These are phyloP conservation scores for Penicillium bovifimosum DNA, from an alignment of 495 filamentous ascomycete genomes.

Conservation along the genomic window DNA sequence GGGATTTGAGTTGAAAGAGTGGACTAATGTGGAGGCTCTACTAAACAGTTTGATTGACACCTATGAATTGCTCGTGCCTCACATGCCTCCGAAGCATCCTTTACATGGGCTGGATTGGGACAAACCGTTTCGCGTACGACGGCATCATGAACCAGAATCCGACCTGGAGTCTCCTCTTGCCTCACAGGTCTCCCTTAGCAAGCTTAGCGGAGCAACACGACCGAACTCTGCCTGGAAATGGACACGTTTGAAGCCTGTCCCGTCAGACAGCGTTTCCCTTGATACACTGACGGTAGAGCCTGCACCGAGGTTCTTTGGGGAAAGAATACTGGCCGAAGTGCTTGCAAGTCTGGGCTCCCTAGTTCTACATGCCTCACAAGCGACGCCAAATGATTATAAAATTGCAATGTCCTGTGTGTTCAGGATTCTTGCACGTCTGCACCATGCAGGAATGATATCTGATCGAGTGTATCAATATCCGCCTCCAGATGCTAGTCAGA, in stretches of 20 bases:
- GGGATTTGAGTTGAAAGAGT: slow-evolving; percentile 39
- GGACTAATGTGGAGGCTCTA: slow-evolving; percentile 38
- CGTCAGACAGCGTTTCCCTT: slow-evolving; percentile 9
- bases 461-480: slow-evolving; percentile 51
- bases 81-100: slow-evolving; percentile 14
- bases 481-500: slow-evolving; percentile 26
- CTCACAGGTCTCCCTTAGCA: slow-evolving; percentile 24
- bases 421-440: slow-evolving; percentile 54
- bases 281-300: slow-evolving; percentile 25
- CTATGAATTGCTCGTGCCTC: slow-evolving; percentile 17
- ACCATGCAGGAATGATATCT: slow-evolving; percentile 53
- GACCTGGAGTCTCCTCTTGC: background rate
- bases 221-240: background rate
- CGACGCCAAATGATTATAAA: slow-evolving; percentile 30
- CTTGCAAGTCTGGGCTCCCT: slow-evolving; percentile 47
- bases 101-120: slow-evolving; percentile 24
- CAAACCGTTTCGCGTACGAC: background rate
- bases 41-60: slow-evolving; percentile 38
- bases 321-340: slow-evolving; percentile 23
- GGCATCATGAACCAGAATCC: background rate
- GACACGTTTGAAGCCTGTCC: background rate
- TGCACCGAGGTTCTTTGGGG: slow-evolving; percentile 17
- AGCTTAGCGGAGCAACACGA: slow-evolving; percentile 20
- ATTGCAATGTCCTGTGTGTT: slow-evolving; percentile 53
- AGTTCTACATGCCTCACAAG: slow-evolving; percentile 47